These are phyloP conservation scores for Sistotremastrum suecicum DNA, from an alignment of 768 basidiomycete species.

Conservation along the genomic window DNA sequence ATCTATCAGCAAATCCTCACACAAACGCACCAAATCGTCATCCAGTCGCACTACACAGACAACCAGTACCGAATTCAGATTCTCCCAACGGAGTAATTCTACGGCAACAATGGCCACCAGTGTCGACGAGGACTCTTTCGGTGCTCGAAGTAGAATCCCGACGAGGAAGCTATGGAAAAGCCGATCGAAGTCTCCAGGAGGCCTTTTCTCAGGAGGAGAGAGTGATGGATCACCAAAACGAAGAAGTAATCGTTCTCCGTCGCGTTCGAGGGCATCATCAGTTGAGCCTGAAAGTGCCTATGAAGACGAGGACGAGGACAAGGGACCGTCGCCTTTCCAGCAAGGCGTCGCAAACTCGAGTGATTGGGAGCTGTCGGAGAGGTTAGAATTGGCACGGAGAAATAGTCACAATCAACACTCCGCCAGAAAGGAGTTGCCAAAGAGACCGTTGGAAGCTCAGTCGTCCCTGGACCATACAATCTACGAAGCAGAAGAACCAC, in stretches of 20 bases:
- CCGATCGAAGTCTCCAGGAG: constrained; percentile 31
- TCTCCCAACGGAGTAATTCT: constrained; percentile 59
- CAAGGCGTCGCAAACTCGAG: constrained; percentile 37
- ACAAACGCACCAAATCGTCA: constrained; percentile 55
- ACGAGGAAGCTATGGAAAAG: constrained; percentile 19
- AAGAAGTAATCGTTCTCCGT: constrained; percentile 23
- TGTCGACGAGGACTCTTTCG: constrained; percentile 46
- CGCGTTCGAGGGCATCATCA: constrained; percentile 28
- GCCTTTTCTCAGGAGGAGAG: constrained; percentile 19
- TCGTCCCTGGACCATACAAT: constrained; percentile 28
- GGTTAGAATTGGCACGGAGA: constrained; percentile 67
- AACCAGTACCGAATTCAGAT: constrained; percentile 53
- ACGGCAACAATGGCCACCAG: constrained; percentile 49
- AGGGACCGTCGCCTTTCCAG: no score
- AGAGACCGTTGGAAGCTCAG: constrained; percentile 19
- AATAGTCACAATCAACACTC: constrained; percentile 68
- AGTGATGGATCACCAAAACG: constrained; percentile 10
- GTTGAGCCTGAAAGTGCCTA: constrained; percentile 26
- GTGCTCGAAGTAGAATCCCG: constrained; percentile 28
- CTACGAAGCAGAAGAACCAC: no score
- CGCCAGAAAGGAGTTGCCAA: constrained; percentile 11
- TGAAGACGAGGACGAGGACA: constrained; percentile 30
- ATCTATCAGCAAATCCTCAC: constrained; percentile 40
- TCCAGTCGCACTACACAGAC: constrained; percentile 61
- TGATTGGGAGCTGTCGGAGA: constrained; percentile 62